A percentile compares a stretch with the other conserved stretches of the same genome.
phyloP scores from a whole-genome alignment of 2,329 filamentous ascomycete species.

The Exophiala sp. region DNA sequence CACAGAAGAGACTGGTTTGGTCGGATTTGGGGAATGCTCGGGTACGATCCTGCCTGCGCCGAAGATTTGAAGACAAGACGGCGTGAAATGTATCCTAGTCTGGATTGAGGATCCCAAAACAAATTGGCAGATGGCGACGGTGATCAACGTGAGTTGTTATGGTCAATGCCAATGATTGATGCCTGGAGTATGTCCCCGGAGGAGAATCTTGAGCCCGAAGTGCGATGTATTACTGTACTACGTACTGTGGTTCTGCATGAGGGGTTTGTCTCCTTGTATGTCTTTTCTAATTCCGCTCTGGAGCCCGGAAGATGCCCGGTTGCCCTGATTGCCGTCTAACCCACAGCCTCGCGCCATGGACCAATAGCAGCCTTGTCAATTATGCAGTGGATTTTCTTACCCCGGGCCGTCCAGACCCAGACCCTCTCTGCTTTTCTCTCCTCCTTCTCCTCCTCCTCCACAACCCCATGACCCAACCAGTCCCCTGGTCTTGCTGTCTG shows the following conservation, averaged over 20 bases:
- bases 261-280: no score
- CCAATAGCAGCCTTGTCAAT: not conserved
- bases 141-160: no score
- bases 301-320: not conserved
- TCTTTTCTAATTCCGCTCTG: slow-evolving; percentile 4
- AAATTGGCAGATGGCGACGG: no score
- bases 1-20: slow-evolving; percentile 54
- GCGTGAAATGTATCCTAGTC: no score
- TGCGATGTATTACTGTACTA: no score
- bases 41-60: slow-evolving; percentile 54
- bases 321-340: no score
- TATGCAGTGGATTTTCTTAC: not conserved
- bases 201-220: no score
- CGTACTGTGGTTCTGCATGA: no score
- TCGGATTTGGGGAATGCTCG: slow-evolving; percentile 70
- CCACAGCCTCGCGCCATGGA: not conserved
- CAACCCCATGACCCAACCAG: not conserved
- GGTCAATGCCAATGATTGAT: no score
- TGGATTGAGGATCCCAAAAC: no score
- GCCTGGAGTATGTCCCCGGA: no score
- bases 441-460: not conserved
- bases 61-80: slow-evolving; percentile 14
- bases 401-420: not conserved
- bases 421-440: not conserved
- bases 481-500: not conserved